Conservation (phyloP, 2,329 filamentous ascomycete genomes). For the Clarireedia homoeocarpa region DNA sequence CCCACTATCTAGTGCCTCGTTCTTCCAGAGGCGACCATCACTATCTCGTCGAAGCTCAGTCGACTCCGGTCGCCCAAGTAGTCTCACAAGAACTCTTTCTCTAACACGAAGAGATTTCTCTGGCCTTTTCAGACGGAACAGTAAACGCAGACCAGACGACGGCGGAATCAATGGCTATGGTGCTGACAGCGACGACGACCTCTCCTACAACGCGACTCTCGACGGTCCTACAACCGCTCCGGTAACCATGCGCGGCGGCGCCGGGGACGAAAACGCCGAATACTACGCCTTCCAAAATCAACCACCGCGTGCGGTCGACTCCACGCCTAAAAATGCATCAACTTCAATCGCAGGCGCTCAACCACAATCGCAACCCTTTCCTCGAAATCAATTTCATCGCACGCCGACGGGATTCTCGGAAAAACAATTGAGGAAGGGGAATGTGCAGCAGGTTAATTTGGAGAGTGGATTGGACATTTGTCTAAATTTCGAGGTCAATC, state of each 20-base stretch:
- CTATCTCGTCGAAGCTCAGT: constrained; percentile 31
- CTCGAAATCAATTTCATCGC: constrained; percentile 46
- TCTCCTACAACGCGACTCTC: constrained; percentile 10
- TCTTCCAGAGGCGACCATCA: constrained; percentile 39
- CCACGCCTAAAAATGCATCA: constrained; percentile 15
- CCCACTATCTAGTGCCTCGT: constrained; percentile 21
- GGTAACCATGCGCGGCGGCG: constrained; percentile 31
- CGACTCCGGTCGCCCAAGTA: constrained; percentile 32
- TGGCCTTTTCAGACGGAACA: constrained; percentile 39
- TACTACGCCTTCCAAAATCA: constrained; percentile 37
- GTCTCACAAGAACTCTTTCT: constrained; percentile 50
- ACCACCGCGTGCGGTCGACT: constrained; percentile 11
- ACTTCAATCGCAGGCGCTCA: constrained; percentile 20
- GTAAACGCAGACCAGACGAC: constrained; percentile 34
- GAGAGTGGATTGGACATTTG: constrained; percentile 80
- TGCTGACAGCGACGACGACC: constrained; percentile 38
- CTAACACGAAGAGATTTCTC: constrained; percentile 46
- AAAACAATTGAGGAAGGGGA: constrained; percentile 49
- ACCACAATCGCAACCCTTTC: constrained; percentile 12
- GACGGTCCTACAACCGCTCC: constrained; percentile 9
- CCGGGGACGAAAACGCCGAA: constrained; percentile 38
- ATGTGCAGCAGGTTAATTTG: constrained; percentile 60
- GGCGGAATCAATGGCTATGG: constrained; percentile 50
- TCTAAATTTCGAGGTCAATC: constrained; percentile 82
- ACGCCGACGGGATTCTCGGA: constrained; percentile 60